Evolutionary conservation across 2,329 filamentous ascomycete species (phyloP), one percentile per base, ranked within the genome.

Genomic region (Aspergillus fumigatus): DNA sequence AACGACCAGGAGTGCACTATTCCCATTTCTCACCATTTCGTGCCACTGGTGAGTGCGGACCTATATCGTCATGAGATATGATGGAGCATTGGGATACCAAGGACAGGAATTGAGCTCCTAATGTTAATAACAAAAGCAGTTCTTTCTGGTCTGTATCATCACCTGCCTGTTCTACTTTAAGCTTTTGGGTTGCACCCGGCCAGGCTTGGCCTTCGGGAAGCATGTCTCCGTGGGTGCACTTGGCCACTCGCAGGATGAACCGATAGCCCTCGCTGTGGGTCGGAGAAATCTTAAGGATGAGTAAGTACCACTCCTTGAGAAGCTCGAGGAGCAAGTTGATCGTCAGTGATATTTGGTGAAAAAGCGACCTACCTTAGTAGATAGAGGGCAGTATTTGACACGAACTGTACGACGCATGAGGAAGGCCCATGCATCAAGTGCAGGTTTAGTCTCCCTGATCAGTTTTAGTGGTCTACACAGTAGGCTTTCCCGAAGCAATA

Each of bases 131-230:
- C 2, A 2, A 23, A 17, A 48, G 57, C 45, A 40, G 10, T 21
- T 4, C 6, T 55, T 48, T 52, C 29, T 43, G 35, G 32, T 48
- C 48, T n/a, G 14, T 11, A 11, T 26, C 10, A 11, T 11, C 4
- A 14, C 17, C 9, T 23, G 25, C 50, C 38, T 49, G 51, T 55
- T 45, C 25, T 21, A 21, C 25, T 58, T 58, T 55, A 58, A 58
- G 56, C 53, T 58, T 58, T 53, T 51, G 53, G 43, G 45, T 50
- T 35, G 54, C 56, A 48, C 51, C 56, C 49, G 52, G 48, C 52
- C 49, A 43, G 40, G 52, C 54, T 56, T 56, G 45, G 50, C 35
- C 43, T 43, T 21, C 48, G 17, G 10, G 9, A 47, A 47, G 19
- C 19, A 43, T 10, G 5, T 38, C 32, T 38, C 14, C 14, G 32